Evolutionary conservation across 768 basidiomycete genomes (phyloP), one percentile per base, ranked within the genome.

Genomic region (Russula sp.): DNA sequence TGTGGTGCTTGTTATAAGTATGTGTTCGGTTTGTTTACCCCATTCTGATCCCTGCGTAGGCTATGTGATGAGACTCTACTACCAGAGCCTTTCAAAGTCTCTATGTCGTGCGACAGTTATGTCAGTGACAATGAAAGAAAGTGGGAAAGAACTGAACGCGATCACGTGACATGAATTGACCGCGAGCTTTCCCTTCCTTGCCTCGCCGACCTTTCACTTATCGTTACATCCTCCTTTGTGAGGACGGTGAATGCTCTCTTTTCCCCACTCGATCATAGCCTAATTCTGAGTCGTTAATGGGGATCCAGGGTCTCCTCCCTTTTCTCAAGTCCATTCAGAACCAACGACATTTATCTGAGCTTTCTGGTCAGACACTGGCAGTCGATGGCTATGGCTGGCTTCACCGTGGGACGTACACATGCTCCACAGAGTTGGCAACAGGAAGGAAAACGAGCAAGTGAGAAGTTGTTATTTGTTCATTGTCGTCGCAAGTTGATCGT

Each of bases 311-410:
- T 13, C 81, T 98, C 20, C 75, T 98, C 38, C 90, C 93, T 36
- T 81, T 96, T 29, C 82, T 98, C 65, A 95, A 93, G 78, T 83
- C 91, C 46, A 95, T 97, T 41, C 91, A 95, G 69, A 83, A 81
- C 58, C 82, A 81, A 60, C 83, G 78, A 60, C 87, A 90, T 67
- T 81, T 98, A 58, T 87, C 85, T 3, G 90, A 94, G 59, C 93
- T 88, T 70, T 74, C 82, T 49, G 93, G 91, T 14, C 84, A 93
- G 71, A 91, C 86, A 2, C 75, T 98, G 39, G 96, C 91, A 0
- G 86, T 98, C 43, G 96, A 98, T 76, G 95, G 86, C 45, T 99
- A 99, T 72, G 94, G 93, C 59, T 94, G 92, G 92, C 76, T 95
- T 42, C 92, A 94, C 69, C 83, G 86, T 68, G 96, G 94, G 8